Evolutionary conservation across 345 rosid genomes (phyloP), one percentile per base, ranked within the genome.

Genomic region (Syzygium jambos): DNA sequence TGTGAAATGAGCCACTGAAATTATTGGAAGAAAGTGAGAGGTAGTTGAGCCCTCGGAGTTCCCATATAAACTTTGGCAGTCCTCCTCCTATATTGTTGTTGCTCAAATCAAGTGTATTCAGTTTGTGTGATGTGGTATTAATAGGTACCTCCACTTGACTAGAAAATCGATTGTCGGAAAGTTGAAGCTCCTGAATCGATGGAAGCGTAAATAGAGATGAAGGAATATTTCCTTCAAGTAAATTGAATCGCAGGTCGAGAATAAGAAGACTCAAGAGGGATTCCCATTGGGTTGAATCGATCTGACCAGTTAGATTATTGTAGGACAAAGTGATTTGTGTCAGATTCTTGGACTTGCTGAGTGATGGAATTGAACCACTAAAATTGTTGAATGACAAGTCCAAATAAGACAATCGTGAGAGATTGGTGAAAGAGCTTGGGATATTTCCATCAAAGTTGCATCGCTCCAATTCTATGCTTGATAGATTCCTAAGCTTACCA

Each of bases 21-120:
- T 89, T 94, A 89, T 95, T 94, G 82, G 19, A 92, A 77, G 92
- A 88, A 61, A 92, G 93, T 30, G 3, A 0, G 29, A 93, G 92
- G 13, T 61, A 2, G 91, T 3, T 63, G 1, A 92, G 94, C 1
- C 57, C 57, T 25, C 14, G 56, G 15, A 93, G 87, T 59, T 88
- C 27, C 29, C 88, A 91, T 6, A 92, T 2, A 1, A 85, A 88
- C 9, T 0, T 19, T 12, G 94, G 93, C 13, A 94, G 5, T 11
- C 65, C 19, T 30, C 95, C 94, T 82, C 84, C 87, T 1, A 92
- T 57, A 6, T 65, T 88, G 55, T 94, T 94, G 85, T 86, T 84
- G 9, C 90, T 78, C 88, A 94, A 86, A 89, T 92, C 91, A 82
- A 94, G 78, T 0, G 85, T 85, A 21, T 65, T 87, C 14, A 92